Evolutionary conservation across 2,329 filamentous ascomycete species (phyloP).

Genomic region (Penicillium sp.): DNA sequence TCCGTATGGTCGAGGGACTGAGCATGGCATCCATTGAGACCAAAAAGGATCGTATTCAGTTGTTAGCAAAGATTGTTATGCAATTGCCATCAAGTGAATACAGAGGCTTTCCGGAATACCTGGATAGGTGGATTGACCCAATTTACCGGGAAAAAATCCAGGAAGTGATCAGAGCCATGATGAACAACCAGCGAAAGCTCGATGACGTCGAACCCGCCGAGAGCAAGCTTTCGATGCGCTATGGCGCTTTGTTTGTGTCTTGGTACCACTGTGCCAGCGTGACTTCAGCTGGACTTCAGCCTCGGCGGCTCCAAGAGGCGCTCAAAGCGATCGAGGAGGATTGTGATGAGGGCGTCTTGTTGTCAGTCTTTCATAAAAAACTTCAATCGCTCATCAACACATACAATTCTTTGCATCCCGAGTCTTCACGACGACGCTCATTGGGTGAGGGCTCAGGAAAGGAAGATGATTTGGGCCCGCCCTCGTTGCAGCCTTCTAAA

Average conservation of each 20-base stretch:
- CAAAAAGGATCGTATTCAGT: slow-evolving; percentile 3
- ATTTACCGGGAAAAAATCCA: slow-evolving; percentile 14
- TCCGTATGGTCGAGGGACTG: slow-evolving; percentile 3
- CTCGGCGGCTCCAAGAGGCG: not conserved
- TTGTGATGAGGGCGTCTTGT: slow-evolving; percentile 8
- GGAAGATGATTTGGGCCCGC: not conserved
- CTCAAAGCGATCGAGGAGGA: slow-evolving; percentile 17
- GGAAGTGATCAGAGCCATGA: slow-evolving; percentile 19
- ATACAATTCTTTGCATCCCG: slow-evolving; percentile 15
- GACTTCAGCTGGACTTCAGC: not conserved
- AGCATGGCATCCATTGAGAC: not conserved
- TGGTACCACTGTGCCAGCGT: slow-evolving; percentile 8
- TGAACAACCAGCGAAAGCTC: slow-evolving; percentile 3
- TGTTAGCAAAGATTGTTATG: slow-evolving; percentile 34
- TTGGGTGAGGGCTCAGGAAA: not conserved
- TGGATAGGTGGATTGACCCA: slow-evolving; percentile 1
- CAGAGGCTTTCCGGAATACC: slow-evolving; percentile 6
- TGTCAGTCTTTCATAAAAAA: slow-evolving; percentile 32
- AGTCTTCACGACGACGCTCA: not conserved
- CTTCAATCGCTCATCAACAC: slow-evolving; percentile 25
- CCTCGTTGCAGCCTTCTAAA: not conserved
- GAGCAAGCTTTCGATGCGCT: slow-evolving; percentile 9
- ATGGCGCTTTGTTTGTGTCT: slow-evolving; percentile 11
- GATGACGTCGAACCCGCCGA: slow-evolving; percentile 3
- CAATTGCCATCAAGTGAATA: slow-evolving; percentile 16